Evolutionary conservation across 2,329 filamentous ascomycete species (phyloP).

Genomic region (Paraphaeosphaeria sporulosa): DNA sequence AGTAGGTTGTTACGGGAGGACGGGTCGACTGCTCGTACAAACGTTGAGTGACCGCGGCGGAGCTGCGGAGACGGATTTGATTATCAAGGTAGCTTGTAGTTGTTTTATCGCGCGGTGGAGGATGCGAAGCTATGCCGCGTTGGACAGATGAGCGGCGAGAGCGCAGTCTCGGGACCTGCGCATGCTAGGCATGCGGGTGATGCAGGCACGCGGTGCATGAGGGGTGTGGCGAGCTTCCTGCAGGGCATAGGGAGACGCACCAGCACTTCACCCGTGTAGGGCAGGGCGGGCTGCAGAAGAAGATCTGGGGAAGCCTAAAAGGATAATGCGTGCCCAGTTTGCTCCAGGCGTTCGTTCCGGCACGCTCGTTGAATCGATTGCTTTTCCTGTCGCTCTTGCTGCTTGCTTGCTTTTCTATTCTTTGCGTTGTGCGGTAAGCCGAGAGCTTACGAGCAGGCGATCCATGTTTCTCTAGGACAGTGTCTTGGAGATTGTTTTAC

Average conservation of each 20-base stretch:
- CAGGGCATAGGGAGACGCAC: not conserved
- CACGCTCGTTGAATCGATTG: constrained; percentile 6
- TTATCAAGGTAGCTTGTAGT: not conserved
- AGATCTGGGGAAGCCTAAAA: constrained; percentile 31
- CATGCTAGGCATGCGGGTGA: not conserved
- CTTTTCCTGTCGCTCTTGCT: not conserved
- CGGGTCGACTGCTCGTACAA: not conserved
- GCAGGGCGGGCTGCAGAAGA: not conserved
- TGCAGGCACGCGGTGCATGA: constrained; percentile 3
- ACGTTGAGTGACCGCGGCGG: not conserved
- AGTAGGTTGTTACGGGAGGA: not conserved
- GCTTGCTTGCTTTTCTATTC: not conserved
- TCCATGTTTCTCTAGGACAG: constrained; percentile 12
- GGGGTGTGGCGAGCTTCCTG: constrained; percentile 3
- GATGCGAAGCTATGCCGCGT: not conserved
- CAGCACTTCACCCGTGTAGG: not conserved
- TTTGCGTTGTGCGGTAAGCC: not conserved
- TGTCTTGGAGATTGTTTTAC: constrained; percentile 3
- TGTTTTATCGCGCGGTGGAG: not conserved
- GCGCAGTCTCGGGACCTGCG: not conserved
- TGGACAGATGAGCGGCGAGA: not conserved
- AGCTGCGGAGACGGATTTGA: not conserved
- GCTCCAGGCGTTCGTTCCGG: constrained; percentile 6
- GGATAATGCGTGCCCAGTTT: constrained; percentile 24
- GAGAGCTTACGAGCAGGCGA: not conserved